Percentiles rank a stretch among this genome's conserved stretches.
These are phyloP conservation scores for Tagetes patula DNA, from an alignment of 129 eudicot species.

Conservation along the genomic window DNA sequence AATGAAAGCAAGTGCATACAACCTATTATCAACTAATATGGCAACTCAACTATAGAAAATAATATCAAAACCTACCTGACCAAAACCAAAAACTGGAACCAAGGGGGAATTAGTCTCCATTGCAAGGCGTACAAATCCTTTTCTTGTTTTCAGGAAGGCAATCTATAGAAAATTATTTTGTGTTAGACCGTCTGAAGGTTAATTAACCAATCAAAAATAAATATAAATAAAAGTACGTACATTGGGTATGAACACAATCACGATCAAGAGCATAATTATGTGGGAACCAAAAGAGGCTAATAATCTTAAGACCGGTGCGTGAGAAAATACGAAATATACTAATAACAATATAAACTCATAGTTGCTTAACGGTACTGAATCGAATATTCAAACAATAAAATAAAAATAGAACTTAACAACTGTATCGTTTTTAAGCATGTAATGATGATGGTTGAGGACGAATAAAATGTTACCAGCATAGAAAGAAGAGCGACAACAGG, in stretches of 20 bases:
- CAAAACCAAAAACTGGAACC: constrained; percentile 94
- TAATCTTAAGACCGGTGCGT: neutral
- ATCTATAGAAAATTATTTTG: constrained; percentile 35
- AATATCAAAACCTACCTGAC: constrained; percentile 60
- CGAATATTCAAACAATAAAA: neutral
- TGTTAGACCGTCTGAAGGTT: constrained; percentile 20
- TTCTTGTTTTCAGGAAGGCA: constrained; percentile 66
- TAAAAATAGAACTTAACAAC: too few relatives aligned
- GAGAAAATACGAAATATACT: neutral
- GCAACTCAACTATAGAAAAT: neutral
- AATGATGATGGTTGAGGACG: too few relatives aligned
- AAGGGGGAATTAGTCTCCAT: constrained; percentile 78
- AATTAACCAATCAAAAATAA: neutral
- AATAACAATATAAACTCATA: neutral
- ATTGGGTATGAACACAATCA: too few relatives aligned
- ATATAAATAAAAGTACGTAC: too few relatives aligned
- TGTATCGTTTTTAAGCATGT: too few relatives aligned
- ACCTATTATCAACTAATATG: constrained; percentile 5
- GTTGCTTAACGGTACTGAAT: neutral
- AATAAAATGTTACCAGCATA: too few relatives aligned
- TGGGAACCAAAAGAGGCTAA: too few relatives aligned
- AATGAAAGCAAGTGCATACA: constrained; percentile 11
- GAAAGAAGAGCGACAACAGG: too few relatives aligned
- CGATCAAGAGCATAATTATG: too few relatives aligned
- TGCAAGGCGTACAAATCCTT: constrained; percentile 88